Evolutionary conservation across 2,329 filamentous ascomycete species (phyloP), one percentile per base, ranked within the genome.

Genomic region (Colletotrichum simmondsii): DNA sequence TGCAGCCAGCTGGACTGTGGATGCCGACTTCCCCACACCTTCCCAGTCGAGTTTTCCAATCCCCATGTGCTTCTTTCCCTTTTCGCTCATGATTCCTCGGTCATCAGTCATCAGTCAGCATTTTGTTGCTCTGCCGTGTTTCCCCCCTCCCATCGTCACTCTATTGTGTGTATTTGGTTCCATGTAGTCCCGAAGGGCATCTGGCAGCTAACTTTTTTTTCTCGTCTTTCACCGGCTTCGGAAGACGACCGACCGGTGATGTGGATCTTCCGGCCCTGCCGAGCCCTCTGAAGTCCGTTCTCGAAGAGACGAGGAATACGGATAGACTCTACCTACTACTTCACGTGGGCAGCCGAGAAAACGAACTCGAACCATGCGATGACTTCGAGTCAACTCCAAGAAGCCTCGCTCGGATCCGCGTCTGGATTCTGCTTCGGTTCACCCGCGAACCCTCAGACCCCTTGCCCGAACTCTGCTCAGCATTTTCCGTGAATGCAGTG

Each of bases 391-490:
- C 30, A 35, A 63, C 42, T 28, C 60, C 46, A 35, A 14, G 60
- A 63, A 35, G 49, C 68, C 26, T 59, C 26, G 46, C 52, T 68
- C 53, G 28, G 58, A 72, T 68, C 52, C 53, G 22, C 52, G 52
- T 61, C 59, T 62, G 52, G 42, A 49, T 46, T 57, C 24, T 62
- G 24, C 22, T 42, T 54, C 42, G 37, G 65, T 72, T 72, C 65
- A 63, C 65, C 26, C 53, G 60, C 42, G 37, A 28, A 60, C 65
- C 65, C 65, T 72, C 65, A 61, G 69, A 72, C 61, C 59, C 28
- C 58, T 28, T 58, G 54, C 59, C 53, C 30, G 30, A 69, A 72
- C 56, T 59, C 59, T 68, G 65, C 58, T 53, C 58, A 72, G 52
- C 65, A 16, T 49, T 61, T 42, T 10, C 52, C 28, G 35, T 63